These are phyloP conservation scores for Backusella luteola DNA, from an alignment of 192 early-diverging fungal genomes.

Conservation along the genomic window DNA sequence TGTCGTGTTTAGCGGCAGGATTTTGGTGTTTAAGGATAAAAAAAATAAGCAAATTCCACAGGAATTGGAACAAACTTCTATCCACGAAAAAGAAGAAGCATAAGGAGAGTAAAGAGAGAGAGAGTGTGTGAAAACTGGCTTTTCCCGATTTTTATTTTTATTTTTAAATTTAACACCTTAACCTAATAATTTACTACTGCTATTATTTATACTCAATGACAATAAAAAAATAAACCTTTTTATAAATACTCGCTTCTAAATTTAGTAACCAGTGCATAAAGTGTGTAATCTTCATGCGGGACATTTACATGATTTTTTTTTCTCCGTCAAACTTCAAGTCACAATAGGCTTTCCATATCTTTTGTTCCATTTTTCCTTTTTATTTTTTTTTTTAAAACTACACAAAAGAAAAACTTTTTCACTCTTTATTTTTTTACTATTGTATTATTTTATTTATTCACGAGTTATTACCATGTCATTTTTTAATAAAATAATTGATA, in stretches of 20 bases:
- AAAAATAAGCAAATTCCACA: not conserved
- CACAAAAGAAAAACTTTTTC: not conserved
- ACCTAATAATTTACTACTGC: not conserved
- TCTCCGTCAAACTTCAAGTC: constrained; percentile 2
- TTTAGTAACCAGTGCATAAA: not conserved
- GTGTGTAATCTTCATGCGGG: not conserved
- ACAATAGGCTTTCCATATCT: not conserved
- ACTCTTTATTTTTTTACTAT: not conserved
- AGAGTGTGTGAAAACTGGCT: not conserved
- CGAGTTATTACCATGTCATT: not conserved
- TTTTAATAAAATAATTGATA: constrained; percentile 17
- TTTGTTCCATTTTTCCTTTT: constrained; percentile 1
- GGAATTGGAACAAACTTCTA: not conserved
- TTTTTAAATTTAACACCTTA: not conserved
- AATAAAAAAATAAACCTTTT: not conserved
- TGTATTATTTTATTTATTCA: not conserved
- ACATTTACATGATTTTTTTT: not conserved
- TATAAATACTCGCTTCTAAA: not conserved
- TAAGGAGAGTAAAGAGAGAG: not conserved
- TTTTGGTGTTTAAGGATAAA: constrained; percentile 13
- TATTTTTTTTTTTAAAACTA: not conserved
- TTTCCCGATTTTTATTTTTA: not conserved
- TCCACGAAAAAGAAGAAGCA: not conserved
- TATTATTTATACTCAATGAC: not conserved
- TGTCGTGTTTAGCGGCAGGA: constrained; percentile 53